A percentile compares a stretch with the other conserved stretches of the same genome.
Evolutionary conservation across 257 asterid genomes (phyloP).

Genomic region (Solanum clarkiae): DNA sequence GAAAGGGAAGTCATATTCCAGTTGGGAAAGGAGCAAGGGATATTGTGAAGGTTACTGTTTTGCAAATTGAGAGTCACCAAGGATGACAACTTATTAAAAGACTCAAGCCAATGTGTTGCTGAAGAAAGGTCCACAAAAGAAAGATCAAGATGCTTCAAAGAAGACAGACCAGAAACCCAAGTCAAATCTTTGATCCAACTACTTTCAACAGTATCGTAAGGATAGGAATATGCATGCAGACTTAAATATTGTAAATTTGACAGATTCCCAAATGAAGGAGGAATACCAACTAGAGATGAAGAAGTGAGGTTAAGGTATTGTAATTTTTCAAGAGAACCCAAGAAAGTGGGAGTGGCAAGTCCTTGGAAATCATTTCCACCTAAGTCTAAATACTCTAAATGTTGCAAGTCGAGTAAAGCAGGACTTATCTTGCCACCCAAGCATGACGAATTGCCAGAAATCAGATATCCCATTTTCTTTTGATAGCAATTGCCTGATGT

Average conservation of each 20-base stretch:
- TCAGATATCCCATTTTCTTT: neutral
- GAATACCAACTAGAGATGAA: slow-evolving; percentile 11
- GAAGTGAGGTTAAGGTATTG: slow-evolving; percentile 2
- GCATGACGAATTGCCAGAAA: neutral
- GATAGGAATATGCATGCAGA: neutral
- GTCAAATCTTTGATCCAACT: neutral
- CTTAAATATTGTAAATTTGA: slow-evolving; percentile 1
- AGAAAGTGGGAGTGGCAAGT: slow-evolving; percentile 3
- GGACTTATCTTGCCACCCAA: slow-evolving; percentile 12
- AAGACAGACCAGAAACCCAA: slow-evolving; percentile 6
- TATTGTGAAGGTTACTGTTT: neutral
- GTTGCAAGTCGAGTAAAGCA: neutral
- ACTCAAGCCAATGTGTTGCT: neutral
- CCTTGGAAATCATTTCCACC: slow-evolving; percentile 10
- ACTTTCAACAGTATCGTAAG: neutral
- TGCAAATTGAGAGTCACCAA: neutral
- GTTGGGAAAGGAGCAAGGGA: neutral
- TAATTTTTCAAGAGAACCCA: slow-evolving; percentile 9
- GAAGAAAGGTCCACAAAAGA: neutral
- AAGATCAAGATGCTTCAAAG: slow-evolving; percentile 5
- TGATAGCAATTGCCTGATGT: neutral
- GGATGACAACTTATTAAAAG: neutral
- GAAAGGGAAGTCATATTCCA: slow-evolving; percentile 1
- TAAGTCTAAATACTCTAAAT: slow-evolving; percentile 12
- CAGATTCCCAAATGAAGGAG: slow-evolving; percentile 13